Evolutionary conservation across 768 basidiomycete species (phyloP).

Genomic region (Auriscalpium orientale): DNA sequence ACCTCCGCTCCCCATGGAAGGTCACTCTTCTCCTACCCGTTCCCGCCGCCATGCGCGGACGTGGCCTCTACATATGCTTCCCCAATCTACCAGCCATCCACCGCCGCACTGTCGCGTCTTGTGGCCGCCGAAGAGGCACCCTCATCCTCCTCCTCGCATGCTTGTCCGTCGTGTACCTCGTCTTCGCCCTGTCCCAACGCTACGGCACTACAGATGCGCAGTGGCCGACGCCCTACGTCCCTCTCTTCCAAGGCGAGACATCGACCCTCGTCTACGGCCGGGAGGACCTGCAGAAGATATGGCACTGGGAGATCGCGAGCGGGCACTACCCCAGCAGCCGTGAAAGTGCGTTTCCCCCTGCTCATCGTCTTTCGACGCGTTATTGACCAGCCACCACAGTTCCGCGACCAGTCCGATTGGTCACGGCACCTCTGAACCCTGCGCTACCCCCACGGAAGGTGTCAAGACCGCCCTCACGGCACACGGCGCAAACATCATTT

Average conservation of each 20-base stretch:
- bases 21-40: conserved; percentile 51
- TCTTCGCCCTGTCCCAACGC: conserved; percentile 54
- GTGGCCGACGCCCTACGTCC: conserved; percentile 49
- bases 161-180: conserved; percentile 39
- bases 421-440: conserved; percentile 55
- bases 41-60: conserved; percentile 45
- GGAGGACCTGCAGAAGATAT: conserved; percentile 82
- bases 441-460: conserved; percentile 55
- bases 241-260: conserved; percentile 35
- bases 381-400: conserved; percentile 34
- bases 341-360: conserved; percentile 46
- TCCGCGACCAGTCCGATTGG: conserved; percentile 60
- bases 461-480: conserved; percentile 38
- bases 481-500: conserved; percentile 39
- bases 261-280: conserved; percentile 69
- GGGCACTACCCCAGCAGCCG: conserved; percentile 89
- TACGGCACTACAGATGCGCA: conserved; percentile 55
- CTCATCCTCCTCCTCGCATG: conserved; percentile 42
- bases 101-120: conserved; percentile 45
- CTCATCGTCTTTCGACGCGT: not conserved
- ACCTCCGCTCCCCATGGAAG: conserved; percentile 40
- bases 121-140: conserved; percentile 52
- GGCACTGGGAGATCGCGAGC: conserved; percentile 91
- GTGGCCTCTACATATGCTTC: conserved; percentile 47
- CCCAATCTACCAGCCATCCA: conserved; percentile 60